Percentiles rank a stretch among this genome's conserved stretches.
These are phyloP conservation scores for Apiospora marii DNA, from an alignment of 2,329 filamentous ascomycete genomes.

Conservation along the genomic window DNA sequence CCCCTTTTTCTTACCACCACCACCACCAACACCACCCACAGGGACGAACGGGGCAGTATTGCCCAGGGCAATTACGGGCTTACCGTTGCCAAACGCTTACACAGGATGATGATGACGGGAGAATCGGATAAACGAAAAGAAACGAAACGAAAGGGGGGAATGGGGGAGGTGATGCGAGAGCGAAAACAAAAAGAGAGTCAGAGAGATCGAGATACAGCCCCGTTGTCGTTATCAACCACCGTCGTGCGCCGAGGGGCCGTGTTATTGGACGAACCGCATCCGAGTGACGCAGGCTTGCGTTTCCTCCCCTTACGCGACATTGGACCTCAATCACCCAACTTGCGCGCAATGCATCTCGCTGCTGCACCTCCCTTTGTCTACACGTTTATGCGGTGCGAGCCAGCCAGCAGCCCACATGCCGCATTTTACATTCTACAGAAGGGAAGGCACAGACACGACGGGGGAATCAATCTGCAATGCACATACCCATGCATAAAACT, in stretches of 20 bases:
- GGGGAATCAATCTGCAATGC: neutral
- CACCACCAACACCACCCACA: neutral
- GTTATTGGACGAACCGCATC: conserved; percentile 10
- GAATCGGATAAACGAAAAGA: neutral
- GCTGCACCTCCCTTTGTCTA: neutral
- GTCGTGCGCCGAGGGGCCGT: neutral
- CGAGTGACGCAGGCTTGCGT: conserved; percentile 7
- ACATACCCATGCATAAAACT: neutral
- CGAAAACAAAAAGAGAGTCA: neutral
- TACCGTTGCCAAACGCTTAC: neutral
- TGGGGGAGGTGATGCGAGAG: neutral
- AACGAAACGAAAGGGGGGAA: neutral
- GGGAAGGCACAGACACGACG: neutral
- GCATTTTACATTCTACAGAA: neutral
- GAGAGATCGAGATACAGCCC: neutral
- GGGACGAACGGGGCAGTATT: neutral
- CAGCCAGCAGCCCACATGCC: neutral
- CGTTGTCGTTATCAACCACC: neutral
- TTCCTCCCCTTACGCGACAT: conserved; percentile 2
- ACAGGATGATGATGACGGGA: neutral
- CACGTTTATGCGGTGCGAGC: neutral
- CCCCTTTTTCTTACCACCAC: neutral
- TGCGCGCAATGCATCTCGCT: neutral
- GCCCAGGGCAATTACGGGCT: neutral
- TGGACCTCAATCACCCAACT: neutral